Evolutionary conservation across 441 rosid species (phyloP).

Genomic region (Pelargonium citronellum): DNA sequence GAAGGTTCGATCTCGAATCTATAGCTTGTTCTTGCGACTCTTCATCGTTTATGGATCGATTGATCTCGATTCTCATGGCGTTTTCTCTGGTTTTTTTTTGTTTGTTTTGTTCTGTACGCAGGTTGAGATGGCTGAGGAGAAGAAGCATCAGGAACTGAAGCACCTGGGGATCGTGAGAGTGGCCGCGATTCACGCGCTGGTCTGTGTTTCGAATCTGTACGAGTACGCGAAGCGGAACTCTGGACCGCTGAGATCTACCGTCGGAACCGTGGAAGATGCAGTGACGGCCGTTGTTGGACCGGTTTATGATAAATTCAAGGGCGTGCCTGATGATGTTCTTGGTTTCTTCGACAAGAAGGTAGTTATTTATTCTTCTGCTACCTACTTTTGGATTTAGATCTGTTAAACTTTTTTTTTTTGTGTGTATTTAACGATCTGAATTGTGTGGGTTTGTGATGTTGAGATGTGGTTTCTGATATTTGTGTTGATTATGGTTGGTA

Average conservation of each 20-base stretch:
- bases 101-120: not conserved
- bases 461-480: too few relatives aligned
- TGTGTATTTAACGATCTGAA: too few relatives aligned
- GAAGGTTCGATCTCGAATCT: not conserved
- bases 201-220: constrained; percentile 52
- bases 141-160: constrained; percentile 39
- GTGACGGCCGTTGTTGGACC: constrained; percentile 65
- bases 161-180: constrained; percentile 58
- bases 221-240: constrained; percentile 66
- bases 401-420: not conserved
- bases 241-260: constrained; percentile 65
- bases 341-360: constrained; percentile 69
- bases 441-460: not conserved
- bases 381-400: not conserved
- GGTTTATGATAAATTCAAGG: constrained; percentile 49
- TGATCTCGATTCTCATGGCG: not conserved
- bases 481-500: too few relatives aligned
- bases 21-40: not conserved
- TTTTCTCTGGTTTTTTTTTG: not conserved
- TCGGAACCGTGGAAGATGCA: constrained; percentile 56
- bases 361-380: not conserved
- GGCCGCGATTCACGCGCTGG: constrained; percentile 47
- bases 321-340: constrained; percentile 59
- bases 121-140: constrained; percentile 36
- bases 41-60: not conserved